A percentile compares a stretch with the other conserved stretches of the same genome.
Evolutionary conservation across 75 land plant species (phyloP).

Genomic region (Pseudotsuga menziesii): DNA sequence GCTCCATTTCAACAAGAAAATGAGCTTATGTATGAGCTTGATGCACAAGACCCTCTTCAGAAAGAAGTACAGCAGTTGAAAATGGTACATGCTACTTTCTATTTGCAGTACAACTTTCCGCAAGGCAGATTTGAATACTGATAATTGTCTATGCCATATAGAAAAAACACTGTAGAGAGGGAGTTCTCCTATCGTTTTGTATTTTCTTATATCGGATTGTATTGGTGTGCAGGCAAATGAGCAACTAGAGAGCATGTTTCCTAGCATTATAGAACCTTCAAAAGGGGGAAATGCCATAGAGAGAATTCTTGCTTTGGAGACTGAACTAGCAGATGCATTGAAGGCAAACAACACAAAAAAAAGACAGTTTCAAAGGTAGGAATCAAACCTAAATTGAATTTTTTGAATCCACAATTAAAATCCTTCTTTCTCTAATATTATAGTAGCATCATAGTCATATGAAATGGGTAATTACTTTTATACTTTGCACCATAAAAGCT

Average conservation of each 20-base stretch:
- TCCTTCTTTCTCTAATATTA: conserved; percentile 6
- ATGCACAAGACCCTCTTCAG: conserved; percentile 40
- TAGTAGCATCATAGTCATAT: background rate
- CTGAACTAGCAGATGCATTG: conserved; percentile 64
- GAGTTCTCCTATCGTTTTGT: background rate
- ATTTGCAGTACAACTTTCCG: background rate
- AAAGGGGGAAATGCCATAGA: conserved; percentile 55
- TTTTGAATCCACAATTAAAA: background rate
- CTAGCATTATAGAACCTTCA: conserved; percentile 43
- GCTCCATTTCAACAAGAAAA: conserved; percentile 34
- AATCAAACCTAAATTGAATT: background rate
- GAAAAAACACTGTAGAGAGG: background rate
- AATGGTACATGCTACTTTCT: conserved; percentile 36
- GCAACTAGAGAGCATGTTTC: conserved; percentile 49
- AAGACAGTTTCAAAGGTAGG: conserved; percentile 54
- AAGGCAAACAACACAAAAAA: conserved; percentile 32
- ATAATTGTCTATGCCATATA: background rate
- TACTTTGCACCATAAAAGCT: background rate
- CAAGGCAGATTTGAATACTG: background rate
- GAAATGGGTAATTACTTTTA: background rate
- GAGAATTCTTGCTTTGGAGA: conserved; percentile 66
- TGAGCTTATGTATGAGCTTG: conserved; percentile 25
- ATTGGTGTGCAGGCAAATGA: conserved; percentile 56
- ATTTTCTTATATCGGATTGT: background rate
- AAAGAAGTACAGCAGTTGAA: conserved; percentile 55